Evolutionary conservation across 139 green algal species (phyloP), one percentile per base, ranked within the genome.

Genomic region (Picochlorum sp.): DNA sequence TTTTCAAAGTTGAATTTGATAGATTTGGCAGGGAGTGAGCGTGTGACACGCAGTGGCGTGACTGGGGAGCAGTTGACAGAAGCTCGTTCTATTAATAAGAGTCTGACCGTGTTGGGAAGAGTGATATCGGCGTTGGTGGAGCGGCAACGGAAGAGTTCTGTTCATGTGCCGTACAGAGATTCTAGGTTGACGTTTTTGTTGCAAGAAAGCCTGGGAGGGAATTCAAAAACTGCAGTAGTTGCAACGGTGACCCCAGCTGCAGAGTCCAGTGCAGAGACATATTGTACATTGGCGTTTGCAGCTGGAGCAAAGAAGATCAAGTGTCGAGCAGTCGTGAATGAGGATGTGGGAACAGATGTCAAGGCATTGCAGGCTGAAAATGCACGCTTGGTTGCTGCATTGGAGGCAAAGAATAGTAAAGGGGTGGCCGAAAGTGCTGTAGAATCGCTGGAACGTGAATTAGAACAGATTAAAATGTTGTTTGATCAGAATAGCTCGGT

Each of bases 181-280:
- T 93, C 81, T 31, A 85, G 89, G 51, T 85, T 99, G 26, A 99
- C 94, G 4, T 97, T 96, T 74, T 81, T 99, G 45, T 83, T 99
- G 15, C 88, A 96, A 81, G 90, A 96, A n/a, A 93, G 84, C 0
- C 73, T 97, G 44, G 90, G 91, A 21, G 92, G 92, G 57, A 98
- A 97, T 69, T 81, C 87, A 23, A 95, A 95, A 73, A 97, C 92
- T 3, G 76, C 87, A 11, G 92, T 97, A 63, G 84, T 97, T 21
- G 90, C 92, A 45, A 92, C 91, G 68, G 82, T 97, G 34, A 87
- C 72, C 44, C 90, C 92, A 14, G 69, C 73, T 13, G 67, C 63
- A 57, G 74, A 59, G 62, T 84, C 63, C 45, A 57, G 68, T 16
- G 34, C 65, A n/a, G 91, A 97, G 78, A 95, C 89, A 14, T 69